Percentiles rank a stretch among this genome's conserved stretches.
Conservation (phyloP, 2,329 filamentous ascomycete species). For the Aspergillus ochraceus region DNA sequence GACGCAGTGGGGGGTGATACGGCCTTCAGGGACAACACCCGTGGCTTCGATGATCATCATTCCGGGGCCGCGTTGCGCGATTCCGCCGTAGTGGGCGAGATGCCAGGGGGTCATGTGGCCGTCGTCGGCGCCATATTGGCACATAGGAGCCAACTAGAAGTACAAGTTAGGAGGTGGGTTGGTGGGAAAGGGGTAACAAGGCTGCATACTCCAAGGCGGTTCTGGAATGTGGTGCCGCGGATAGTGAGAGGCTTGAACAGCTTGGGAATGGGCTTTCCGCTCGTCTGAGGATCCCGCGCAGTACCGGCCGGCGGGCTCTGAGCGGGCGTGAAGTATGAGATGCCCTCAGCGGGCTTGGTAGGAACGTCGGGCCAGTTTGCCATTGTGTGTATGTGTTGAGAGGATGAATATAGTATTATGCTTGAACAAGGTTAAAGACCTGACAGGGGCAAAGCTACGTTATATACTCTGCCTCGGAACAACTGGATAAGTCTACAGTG, state of each 20-base stretch:
- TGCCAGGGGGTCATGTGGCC: constrained; percentile 81
- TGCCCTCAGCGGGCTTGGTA: constrained; percentile 39
- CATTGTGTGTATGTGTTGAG: background rate
- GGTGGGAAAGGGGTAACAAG: background rate
- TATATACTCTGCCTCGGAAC: background rate
- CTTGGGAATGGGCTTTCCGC: constrained; percentile 50
- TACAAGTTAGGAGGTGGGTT: background rate
- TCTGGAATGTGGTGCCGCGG: constrained; percentile 63
- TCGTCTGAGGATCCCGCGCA: constrained; percentile 41
- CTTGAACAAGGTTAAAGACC: too few species aligned
- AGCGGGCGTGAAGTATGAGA: constrained; percentile 45
- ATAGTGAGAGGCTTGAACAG: constrained; percentile 60
- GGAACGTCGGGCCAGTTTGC: constrained; percentile 27
- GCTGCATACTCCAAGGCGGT: constrained; percentile 20
- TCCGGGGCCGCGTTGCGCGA: constrained; percentile 71
- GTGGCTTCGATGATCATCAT: constrained; percentile 78
- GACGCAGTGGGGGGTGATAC: constrained; percentile 66
- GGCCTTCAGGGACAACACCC: constrained; percentile 70
- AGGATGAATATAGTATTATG: background rate
- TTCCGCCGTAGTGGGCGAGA: constrained; percentile 77
- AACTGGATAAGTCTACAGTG: background rate
- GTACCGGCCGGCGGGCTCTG: constrained; percentile 39
- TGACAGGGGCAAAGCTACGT: background rate
- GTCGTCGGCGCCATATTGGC: constrained; percentile 66
- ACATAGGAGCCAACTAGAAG: constrained; percentile 57